Conservation (phyloP, 345 rosid genomes). For the Brassica cretica region DNA sequence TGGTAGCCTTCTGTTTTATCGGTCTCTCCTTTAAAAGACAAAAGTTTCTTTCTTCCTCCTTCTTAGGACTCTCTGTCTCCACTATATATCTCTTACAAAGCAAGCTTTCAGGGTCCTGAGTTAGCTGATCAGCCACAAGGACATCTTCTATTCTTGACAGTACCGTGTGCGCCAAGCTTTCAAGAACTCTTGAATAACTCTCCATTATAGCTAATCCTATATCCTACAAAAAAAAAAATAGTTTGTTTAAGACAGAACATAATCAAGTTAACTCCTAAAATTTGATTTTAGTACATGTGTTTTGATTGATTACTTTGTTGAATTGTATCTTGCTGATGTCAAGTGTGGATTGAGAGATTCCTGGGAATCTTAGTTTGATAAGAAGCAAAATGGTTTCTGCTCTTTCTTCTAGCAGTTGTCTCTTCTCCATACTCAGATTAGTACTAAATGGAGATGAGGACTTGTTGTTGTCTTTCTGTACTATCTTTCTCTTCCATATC, state of each 20-base stretch:
- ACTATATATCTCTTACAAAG: conserved; percentile 25
- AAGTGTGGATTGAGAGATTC: conserved; percentile 74
- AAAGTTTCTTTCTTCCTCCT: conserved; percentile 25
- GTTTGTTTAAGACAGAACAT: neutral
- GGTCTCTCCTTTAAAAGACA: conserved; percentile 33
- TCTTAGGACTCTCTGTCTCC: conserved; percentile 32
- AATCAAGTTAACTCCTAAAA: neutral
- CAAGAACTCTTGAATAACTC: conserved; percentile 83
- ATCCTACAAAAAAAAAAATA: conserved; percentile 48
- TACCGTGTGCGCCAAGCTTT: conserved; percentile 78
- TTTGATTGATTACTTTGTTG: conserved; percentile 52
- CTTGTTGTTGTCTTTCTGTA: conserved; percentile 64
- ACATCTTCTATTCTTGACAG: conserved; percentile 79
- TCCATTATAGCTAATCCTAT: conserved; percentile 79
- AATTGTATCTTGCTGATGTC: conserved; percentile 81
- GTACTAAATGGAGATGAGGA: conserved; percentile 65
- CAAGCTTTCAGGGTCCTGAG: conserved; percentile 51
- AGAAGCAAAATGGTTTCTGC: conserved; percentile 71
- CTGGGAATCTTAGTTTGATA: conserved; percentile 69
- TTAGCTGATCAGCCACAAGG: conserved; percentile 54
- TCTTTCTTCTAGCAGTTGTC: conserved; percentile 81
- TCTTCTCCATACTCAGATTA: conserved; percentile 71
- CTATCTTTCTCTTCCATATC: conserved; percentile 87
- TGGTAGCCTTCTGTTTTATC: conserved; percentile 15
- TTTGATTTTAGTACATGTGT: neutral